Conservation (phyloP, 2,329 filamentous ascomycete genomes). For the Alternaria dauci region DNA sequence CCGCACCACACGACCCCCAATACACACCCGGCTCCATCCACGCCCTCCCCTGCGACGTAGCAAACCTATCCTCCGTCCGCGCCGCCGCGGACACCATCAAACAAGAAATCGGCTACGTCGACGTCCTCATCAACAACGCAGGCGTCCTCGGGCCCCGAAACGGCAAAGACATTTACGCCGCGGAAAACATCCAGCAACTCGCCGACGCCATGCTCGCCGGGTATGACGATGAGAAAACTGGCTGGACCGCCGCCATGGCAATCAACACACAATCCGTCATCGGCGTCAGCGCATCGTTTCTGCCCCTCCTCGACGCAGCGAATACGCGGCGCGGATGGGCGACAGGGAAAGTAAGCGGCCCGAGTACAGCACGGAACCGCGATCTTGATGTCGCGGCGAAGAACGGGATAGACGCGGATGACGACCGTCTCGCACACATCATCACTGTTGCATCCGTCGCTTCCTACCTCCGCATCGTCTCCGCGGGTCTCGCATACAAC, state of each 20-base stretch:
- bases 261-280: constrained; percentile 58
- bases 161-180: constrained; percentile 52
- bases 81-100: constrained; percentile 54
- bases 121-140: constrained; percentile 63
- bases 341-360: constrained; percentile 42
- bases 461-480: constrained; percentile 49
- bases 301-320: constrained; percentile 56
- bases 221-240: constrained; percentile 16
- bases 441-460: constrained; percentile 56
- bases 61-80: constrained; percentile 53
- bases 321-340: constrained; percentile 55
- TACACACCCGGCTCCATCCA: constrained; percentile 40
- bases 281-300: constrained; percentile 55
- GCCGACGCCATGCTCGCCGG: constrained; percentile 51
- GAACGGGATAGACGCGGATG: constrained; percentile 38
- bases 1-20: constrained; percentile 37
- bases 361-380: constrained; percentile 36
- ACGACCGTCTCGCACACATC: constrained; percentile 56
- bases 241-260: constrained; percentile 50
- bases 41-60: constrained; percentile 56
- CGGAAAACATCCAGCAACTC: constrained; percentile 55
- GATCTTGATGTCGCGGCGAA: constrained; percentile 27
- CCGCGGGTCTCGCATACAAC: constrained; percentile 54
- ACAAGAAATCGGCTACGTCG: constrained; percentile 57
- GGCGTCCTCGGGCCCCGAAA: constrained; percentile 58